A percentile compares a stretch with the other conserved stretches of the same genome.
These are phyloP conservation scores for Lachancea sp. DNA, from an alignment of 805 yeast genomes.

Conservation along the genomic window DNA sequence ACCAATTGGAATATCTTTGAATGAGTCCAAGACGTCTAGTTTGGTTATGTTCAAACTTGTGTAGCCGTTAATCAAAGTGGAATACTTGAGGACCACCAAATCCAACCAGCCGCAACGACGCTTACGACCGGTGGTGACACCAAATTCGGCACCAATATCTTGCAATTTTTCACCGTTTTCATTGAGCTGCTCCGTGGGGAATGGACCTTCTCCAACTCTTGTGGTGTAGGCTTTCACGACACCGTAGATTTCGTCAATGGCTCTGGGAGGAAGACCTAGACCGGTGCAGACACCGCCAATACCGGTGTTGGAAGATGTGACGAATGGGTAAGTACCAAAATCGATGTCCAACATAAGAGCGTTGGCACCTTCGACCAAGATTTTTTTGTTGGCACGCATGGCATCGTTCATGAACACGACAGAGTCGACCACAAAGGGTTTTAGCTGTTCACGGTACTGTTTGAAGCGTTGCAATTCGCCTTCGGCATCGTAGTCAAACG, in stretches of 20 bases:
- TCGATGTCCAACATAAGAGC: constrained; percentile 97
- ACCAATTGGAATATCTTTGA: constrained; percentile 84
- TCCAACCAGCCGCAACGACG: constrained; percentile 99
- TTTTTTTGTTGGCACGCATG: constrained; percentile 68
- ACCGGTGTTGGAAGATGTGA: constrained; percentile 91
- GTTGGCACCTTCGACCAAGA: constrained; percentile 95
- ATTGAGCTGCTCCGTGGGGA: constrained; percentile 95
- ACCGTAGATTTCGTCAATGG: constrained; percentile 78
- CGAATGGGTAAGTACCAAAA: constrained; percentile 96
- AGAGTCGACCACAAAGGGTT: constrained; percentile 92
- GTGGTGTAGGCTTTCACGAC: constrained; percentile 98
- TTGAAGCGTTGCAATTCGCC: constrained; percentile 75
- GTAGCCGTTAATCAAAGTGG: constrained; percentile 89
- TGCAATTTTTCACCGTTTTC: constrained; percentile 81
- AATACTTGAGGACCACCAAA: constrained; percentile 87
- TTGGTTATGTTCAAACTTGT: constrained; percentile 92
- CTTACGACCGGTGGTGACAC: constrained; percentile 98
- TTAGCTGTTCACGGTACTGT: constrained; percentile 61
- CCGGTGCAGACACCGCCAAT: constrained; percentile 98
- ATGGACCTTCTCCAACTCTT: constrained; percentile 98
- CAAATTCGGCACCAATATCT: constrained; percentile 87
- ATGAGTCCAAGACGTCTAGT: constrained; percentile 87
- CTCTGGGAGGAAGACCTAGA: constrained; percentile 87
- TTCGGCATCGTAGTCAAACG: constrained; percentile 79
- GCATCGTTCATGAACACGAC: constrained; percentile 80